Percentiles rank a stretch among this genome's conserved stretches.
Conservation (phyloP, 192 early-diverging fungal species). For the Podochytrium sp. region DNA sequence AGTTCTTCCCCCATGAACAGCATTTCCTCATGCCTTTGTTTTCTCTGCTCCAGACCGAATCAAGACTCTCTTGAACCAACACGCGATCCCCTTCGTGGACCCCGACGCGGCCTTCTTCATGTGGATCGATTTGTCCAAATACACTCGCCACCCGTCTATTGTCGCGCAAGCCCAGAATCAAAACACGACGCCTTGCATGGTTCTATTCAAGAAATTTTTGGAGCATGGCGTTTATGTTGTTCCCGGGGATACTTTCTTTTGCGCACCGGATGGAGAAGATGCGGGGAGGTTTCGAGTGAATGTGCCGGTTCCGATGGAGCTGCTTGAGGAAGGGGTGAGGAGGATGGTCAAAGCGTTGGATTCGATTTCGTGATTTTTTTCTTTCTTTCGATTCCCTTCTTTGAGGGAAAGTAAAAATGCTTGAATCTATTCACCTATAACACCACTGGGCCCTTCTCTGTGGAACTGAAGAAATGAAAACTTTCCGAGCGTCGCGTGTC, state of each 20-base stretch:
- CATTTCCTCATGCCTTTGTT: not conserved
- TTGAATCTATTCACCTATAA: no score
- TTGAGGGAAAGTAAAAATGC: no score
- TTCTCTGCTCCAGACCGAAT: conserved; percentile 32
- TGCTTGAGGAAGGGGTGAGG: not conserved
- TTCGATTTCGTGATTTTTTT: not conserved
- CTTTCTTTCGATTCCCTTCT: no score
- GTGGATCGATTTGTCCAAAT: conserved; percentile 62
- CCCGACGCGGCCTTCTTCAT: conserved; percentile 77
- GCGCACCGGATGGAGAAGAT: conserved; percentile 7
- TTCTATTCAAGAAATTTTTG: conserved; percentile 50
- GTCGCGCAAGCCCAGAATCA: conserved; percentile 5
- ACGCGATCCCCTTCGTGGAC: conserved; percentile 58
- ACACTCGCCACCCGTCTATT: conserved; percentile 21
- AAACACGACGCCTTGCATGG: conserved; percentile 20
- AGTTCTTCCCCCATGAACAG: not conserved
- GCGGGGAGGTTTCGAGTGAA: not conserved
- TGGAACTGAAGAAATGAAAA: no score
- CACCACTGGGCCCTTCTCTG: no score
- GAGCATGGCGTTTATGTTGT: conserved; percentile 67
- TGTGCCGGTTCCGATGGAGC: not conserved
- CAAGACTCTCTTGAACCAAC: conserved; percentile 1
- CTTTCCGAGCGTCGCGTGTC: no score
- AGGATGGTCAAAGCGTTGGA: not conserved
- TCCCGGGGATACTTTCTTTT: conserved; percentile 68